Conservation (phyloP, 1,284 basidiomycete species). For the Ganoderma lingzhi region DNA sequence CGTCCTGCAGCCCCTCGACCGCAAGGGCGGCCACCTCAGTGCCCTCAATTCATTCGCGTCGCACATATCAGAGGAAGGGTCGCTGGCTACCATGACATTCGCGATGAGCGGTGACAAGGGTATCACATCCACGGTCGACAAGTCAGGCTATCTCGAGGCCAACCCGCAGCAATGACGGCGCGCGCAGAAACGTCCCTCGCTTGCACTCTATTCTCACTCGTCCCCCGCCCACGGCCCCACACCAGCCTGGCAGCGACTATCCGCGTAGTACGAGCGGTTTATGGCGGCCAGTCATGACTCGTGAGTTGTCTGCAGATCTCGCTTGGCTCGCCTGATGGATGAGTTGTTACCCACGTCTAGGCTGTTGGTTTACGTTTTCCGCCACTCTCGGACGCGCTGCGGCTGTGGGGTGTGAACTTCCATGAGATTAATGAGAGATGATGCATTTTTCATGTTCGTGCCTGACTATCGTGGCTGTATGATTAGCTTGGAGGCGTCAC, state of each 20-base stretch:
- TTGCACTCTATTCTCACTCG: neutral
- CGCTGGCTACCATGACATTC: slow-evolving; percentile 11
- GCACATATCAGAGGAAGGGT: slow-evolving; percentile 11
- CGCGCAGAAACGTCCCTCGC: neutral
- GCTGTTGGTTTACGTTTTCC: neutral
- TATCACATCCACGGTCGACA: neutral
- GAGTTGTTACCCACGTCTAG: neutral
- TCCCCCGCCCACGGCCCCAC: neutral
- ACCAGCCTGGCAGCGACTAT: neutral
- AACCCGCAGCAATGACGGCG: neutral
- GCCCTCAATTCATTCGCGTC: neutral
- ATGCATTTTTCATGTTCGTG: neutral
- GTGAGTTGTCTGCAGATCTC: neutral
- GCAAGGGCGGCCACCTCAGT: neutral
- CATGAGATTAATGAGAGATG: neutral
- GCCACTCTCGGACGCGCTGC: neutral
- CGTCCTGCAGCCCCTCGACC: slow-evolving; percentile 23
- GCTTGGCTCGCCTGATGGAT: neutral
- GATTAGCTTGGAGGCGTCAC: neutral
- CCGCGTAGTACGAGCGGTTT: neutral
- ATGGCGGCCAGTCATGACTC: neutral
- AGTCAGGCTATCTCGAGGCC: neutral
- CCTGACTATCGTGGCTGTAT: slow-evolving; percentile 1
- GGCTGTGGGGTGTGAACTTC: neutral
- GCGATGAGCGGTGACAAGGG: neutral